These are phyloP conservation scores for Xanthoconium separans DNA, from an alignment of 1,284 basidiomycete genomes.

Conservation along the genomic window DNA sequence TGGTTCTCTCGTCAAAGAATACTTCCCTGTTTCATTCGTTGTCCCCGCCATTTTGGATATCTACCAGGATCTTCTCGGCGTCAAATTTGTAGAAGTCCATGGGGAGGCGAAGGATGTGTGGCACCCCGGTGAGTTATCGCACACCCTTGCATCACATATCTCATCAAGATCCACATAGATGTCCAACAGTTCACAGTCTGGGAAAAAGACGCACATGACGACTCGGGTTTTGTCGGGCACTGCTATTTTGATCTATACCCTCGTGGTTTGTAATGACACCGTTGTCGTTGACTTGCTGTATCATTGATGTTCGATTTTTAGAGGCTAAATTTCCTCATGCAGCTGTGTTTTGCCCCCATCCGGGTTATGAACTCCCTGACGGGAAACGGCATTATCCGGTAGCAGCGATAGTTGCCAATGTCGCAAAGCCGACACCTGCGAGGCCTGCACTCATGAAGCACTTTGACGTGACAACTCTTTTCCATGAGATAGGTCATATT, in stretches of 20 bases:
- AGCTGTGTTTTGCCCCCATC: conserved; percentile 75
- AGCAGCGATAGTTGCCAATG: conserved; percentile 83
- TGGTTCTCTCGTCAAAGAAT: conserved; percentile 77
- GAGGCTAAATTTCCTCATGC: conserved; percentile 84
- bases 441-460: conserved; percentile 83
- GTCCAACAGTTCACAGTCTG: conserved; percentile 80
- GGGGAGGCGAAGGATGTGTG: conserved; percentile 43
- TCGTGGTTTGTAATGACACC: conserved; percentile 47
- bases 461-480: conserved; percentile 77
- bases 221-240: conserved; percentile 71
- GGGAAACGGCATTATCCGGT: conserved; percentile 71
- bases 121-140: conserved; percentile 61
- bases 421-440: conserved; percentile 78
- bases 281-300: not conserved
- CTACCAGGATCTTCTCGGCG: conserved; percentile 79
- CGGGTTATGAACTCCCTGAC: conserved; percentile 53
- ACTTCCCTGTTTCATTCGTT: conserved; percentile 80
- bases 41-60: conserved; percentile 78
- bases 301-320: conserved; percentile 24
- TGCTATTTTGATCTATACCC: conserved; percentile 88
- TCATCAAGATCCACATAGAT: conserved; percentile 42
- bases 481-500: conserved; percentile 86
- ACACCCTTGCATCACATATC: too few relatives aligned
- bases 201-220: conserved; percentile 72
- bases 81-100: conserved; percentile 64